Conservation (phyloP, 2,329 filamentous ascomycete species). For the Colletotrichum limetticola region DNA sequence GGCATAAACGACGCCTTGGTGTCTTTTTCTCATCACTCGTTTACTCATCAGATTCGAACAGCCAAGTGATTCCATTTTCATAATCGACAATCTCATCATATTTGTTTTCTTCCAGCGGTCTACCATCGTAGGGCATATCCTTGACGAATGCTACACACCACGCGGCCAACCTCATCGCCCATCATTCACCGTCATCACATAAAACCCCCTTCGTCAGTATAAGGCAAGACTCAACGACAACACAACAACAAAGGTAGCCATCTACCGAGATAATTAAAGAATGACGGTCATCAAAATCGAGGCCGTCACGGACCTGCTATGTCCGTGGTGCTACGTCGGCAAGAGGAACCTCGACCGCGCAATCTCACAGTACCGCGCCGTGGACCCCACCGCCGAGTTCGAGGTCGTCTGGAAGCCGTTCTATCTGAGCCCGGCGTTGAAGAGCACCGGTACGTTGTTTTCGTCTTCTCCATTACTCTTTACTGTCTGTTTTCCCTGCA, state of each 20-base stretch:
- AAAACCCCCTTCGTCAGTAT: neutral
- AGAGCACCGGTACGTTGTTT: constrained; percentile 39
- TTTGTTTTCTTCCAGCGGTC: no score
- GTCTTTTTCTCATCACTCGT: no score
- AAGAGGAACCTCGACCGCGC: constrained; percentile 58
- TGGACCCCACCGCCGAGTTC: constrained; percentile 56
- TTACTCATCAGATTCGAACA: no score
- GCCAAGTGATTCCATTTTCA: no score
- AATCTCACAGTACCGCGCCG: constrained; percentile 51
- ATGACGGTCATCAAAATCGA: constrained; percentile 52
- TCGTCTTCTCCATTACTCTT: neutral
- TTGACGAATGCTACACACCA: neutral
- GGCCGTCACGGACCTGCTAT: constrained; percentile 61
- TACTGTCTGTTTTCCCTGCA: no score
- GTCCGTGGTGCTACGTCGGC: constrained; percentile 63
- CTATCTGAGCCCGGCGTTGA: constrained; percentile 52
- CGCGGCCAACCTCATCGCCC: no score
- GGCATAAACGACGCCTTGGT: no score
- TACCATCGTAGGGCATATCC: neutral
- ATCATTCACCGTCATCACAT: neutral
- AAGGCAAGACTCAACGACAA: neutral
- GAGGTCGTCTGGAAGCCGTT: constrained; percentile 60
- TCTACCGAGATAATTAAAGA: neutral
- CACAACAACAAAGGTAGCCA: neutral
- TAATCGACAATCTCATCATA: no score